Evolutionary conservation across 2,329 filamentous ascomycete genomes (phyloP), one percentile per base, ranked within the genome.

Genomic region (Talaromyces sp.): DNA sequence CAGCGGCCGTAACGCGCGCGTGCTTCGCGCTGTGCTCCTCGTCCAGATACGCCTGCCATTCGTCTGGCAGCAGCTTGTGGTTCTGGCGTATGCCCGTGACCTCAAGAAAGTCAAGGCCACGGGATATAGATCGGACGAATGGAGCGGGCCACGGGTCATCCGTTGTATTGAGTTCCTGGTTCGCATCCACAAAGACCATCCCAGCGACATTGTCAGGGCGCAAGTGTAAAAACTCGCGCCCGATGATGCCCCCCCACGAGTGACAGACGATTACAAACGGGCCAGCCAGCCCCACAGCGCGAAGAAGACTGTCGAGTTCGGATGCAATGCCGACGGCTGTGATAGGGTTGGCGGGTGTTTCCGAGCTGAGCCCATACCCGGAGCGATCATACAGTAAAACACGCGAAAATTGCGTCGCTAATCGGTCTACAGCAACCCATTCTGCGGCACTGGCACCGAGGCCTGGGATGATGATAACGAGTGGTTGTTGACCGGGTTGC

Each of bases 381-480:
- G 66, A 62, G 19, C 67, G 66, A 59, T 70, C 67, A 27, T 70
- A 70, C 35, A 62, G 58, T 5, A 69, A 46, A 26, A 61, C 64
- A 17, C 67, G 63, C 54, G 62, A 63, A 58, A 68, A 65, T 11
- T 61, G 64, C 29, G 62, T 21, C 17, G 65, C 55, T 31, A 66
- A 59, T 14, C 64, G 65, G 55, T 63, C 58, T 11, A 70, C 67
- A 53, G 46, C 64, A 9, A 62, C 58, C 67, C 67, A 69, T 62
- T 67, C 67, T 21, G 61, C 62, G 53, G 65, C 64, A 8, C 62
- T 66, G 55, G 64, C 65, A 50, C 61, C 66, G 27, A 66, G 24
- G 13, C 67, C 68, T 41, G 61, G 64, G 54, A 69, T 69, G 7
- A 69, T 56, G 21, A 69, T 55, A 19, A 69, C 60, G 38, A 69